Percentiles rank a stretch among this genome's conserved stretches.
Conservation (phyloP, 2,329 filamentous ascomycete genomes). For the Lasiodiplodia theobromae region DNA sequence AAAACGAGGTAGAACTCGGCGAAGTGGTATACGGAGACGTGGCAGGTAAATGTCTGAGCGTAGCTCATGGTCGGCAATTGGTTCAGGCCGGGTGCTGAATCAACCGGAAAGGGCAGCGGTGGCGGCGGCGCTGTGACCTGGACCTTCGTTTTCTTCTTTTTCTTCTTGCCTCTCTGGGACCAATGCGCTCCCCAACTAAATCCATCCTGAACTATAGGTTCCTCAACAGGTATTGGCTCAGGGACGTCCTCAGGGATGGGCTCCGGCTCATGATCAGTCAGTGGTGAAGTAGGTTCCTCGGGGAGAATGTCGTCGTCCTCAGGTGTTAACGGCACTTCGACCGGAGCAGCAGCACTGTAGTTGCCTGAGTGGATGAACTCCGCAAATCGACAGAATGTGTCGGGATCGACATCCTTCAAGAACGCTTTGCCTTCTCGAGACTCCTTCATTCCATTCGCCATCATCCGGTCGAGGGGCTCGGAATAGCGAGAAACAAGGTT, state of each 20-base stretch:
- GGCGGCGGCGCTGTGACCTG: too few relatives aligned
- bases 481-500: conserved; percentile 15
- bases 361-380: conserved; percentile 11
- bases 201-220: too few relatives aligned
- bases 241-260: too few relatives aligned
- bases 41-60: neutral
- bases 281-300: too few relatives aligned
- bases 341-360: conserved; percentile 1
- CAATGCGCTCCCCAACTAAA: too few relatives aligned
- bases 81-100: conserved; percentile 2
- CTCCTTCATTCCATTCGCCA: conserved; percentile 20
- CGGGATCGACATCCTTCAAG: neutral
- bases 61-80: neutral
- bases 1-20: conserved; percentile 6
- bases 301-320: neutral
- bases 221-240: too few relatives aligned
- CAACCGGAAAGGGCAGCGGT: neutral
- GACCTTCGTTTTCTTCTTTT: too few relatives aligned
- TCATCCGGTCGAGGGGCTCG: conserved; percentile 1
- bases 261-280: too few relatives aligned
- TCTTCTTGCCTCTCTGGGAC: too few relatives aligned
- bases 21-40: neutral
- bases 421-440: neutral
- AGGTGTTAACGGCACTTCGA: neutral
- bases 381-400: neutral